Conservation (phyloP, 176 grass and related monocot species). For the Carex littledalei region DNA sequence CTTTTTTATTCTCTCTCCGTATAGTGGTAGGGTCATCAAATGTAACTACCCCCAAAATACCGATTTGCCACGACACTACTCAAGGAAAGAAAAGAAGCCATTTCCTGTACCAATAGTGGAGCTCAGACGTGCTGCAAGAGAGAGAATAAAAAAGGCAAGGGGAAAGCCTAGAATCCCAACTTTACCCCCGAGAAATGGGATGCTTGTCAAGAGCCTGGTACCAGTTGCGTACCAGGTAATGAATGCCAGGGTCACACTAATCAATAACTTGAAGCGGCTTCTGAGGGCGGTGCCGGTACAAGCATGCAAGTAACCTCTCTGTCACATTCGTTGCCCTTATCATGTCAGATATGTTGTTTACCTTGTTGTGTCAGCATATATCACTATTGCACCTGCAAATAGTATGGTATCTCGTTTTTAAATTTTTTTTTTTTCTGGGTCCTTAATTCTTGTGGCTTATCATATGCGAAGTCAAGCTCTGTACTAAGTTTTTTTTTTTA, state of each 20-base stretch:
- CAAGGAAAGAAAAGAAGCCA: conserved; percentile 88
- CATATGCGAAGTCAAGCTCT: neutral
- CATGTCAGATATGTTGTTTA: neutral
- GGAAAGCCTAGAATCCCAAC: conserved; percentile 48
- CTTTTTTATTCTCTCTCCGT: neutral
- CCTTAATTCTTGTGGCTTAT: neutral
- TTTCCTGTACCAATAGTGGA: conserved; percentile 86
- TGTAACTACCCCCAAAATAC: conserved; percentile 70
- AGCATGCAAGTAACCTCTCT: conserved; percentile 80
- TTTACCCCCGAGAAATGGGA: conserved; percentile 76
- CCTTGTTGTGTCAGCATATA: neutral
- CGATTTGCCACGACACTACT: conserved; percentile 69
- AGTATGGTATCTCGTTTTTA: neutral
- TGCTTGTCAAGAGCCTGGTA: conserved; percentile 76
- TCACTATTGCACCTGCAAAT: neutral
- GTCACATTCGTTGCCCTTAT: neutral
- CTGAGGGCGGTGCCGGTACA: conserved; percentile 80
- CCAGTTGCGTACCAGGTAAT: conserved; percentile 79
- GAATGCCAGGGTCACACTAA: conserved; percentile 82
- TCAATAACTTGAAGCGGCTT: conserved; percentile 91
- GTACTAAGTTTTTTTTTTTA: neutral
- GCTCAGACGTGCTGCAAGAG: conserved; percentile 70
- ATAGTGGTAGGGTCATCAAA: conserved; percentile 27
- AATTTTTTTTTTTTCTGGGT: neutral
- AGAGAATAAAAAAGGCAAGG: conserved; percentile 62